Evolutionary conservation across 2,329 filamentous ascomycete species (phyloP).

Genomic region (Geoglossum cookeanum): DNA sequence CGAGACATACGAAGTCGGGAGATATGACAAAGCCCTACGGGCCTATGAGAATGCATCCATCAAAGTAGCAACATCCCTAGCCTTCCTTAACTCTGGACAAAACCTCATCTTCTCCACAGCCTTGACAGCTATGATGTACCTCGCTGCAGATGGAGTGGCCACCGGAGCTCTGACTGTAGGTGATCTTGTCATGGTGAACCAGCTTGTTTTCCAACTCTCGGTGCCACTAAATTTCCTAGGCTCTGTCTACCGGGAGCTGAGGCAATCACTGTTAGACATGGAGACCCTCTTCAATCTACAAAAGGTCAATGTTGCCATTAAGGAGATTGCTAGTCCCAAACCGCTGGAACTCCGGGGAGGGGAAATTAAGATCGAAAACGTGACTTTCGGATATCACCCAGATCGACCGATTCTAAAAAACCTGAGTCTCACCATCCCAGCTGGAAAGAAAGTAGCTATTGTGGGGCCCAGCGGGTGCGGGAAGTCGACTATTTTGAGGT

Average conservation of each 20-base stretch:
- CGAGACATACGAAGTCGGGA: slow-evolving; percentile 77
- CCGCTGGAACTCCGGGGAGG: slow-evolving; percentile 60
- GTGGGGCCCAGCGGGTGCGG: slow-evolving; percentile 92
- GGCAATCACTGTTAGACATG: slow-evolving; percentile 93
- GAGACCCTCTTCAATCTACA: slow-evolving; percentile 95
- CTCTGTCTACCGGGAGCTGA: slow-evolving; percentile 89
- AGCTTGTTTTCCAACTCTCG: slow-evolving; percentile 93
- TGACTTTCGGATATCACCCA: slow-evolving; percentile 77
- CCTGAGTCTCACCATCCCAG: slow-evolving; percentile 72
- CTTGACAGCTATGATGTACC: slow-evolving; percentile 93
- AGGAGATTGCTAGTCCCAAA: slow-evolving; percentile 55
- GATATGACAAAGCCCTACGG: slow-evolving; percentile 73
- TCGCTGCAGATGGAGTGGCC: slow-evolving; percentile 79
- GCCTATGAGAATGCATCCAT: slow-evolving; percentile 88
- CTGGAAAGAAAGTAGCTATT: slow-evolving; percentile 87
- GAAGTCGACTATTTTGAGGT: slow-evolving; percentile 78
- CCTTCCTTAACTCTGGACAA: slow-evolving; percentile 84
- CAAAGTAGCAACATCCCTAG: slow-evolving; percentile 85
- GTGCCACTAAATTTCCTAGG: slow-evolving; percentile 94
- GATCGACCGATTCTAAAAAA: slow-evolving; percentile 77
- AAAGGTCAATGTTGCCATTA: slow-evolving; percentile 81
- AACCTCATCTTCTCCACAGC: slow-evolving; percentile 94
- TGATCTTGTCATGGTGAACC: slow-evolving; percentile 96
- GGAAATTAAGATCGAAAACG: slow-evolving; percentile 86
- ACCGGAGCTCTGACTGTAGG: slow-evolving; percentile 69